Percentiles rank a stretch among this genome's conserved stretches.
Conservation (phyloP, 2,329 filamentous ascomycete species). For the Cercospora brassicicola region DNA sequence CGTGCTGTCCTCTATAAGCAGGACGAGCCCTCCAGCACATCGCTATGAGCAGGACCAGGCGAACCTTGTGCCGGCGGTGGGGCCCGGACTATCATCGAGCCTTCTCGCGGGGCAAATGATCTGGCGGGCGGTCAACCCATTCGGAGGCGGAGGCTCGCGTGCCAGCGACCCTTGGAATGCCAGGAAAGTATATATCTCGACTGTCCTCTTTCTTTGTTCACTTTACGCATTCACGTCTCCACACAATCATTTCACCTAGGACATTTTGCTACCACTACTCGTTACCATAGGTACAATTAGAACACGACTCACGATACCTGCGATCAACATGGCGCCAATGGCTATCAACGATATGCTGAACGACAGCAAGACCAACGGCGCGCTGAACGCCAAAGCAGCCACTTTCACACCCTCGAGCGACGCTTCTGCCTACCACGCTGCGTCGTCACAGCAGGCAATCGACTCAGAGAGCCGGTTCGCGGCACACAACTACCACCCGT, state of each 20-base stretch:
- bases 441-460: constrained; percentile 78
- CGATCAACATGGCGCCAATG: constrained; percentile 39
- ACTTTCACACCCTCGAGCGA: constrained; percentile 45
- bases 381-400: constrained; percentile 45
- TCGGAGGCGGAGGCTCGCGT: background rate
- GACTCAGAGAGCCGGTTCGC: constrained; percentile 77
- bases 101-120: constrained; percentile 2
- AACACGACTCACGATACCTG: constrained; percentile 27
- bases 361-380: constrained; percentile 33
- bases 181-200: constrained; percentile 12
- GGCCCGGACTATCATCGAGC: constrained; percentile 2
- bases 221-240: background rate
- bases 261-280: background rate
- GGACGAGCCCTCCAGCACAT: constrained; percentile 6
- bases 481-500: constrained; percentile 97
- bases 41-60: constrained; percentile 14
- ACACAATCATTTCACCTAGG: background rate
- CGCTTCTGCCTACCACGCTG: constrained; percentile 63
- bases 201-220: background rate
- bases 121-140: constrained; percentile 1
- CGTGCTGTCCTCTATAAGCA: constrained; percentile 9
- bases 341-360: constrained; percentile 34
- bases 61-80: constrained; percentile 9
- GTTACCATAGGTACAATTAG: constrained; percentile 37
- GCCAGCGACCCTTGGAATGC: constrained; percentile 9